Base-by-base conservation (phyloP, 75 land plant species). In the Sequoiadendron giganteum region DNA sequence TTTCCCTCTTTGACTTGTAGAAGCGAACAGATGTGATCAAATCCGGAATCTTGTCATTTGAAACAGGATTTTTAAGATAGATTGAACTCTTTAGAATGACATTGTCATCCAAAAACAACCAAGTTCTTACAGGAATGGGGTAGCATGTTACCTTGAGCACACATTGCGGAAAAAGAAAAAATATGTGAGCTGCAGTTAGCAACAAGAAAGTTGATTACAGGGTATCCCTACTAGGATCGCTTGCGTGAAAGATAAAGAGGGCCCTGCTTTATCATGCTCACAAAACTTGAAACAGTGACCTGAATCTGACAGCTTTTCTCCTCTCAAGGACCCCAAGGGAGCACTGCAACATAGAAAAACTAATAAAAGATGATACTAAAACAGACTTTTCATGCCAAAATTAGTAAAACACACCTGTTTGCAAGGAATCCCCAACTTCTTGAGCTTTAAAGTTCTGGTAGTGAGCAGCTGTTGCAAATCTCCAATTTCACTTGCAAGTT, bases 381-480 rank as follows among this genome's bases (percentile, higher is more conserved):
- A 5, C 45, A 79, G 45, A 25, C 13, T 19, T 39, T 87, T 16
- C 36, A 54, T 30, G 83, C 39, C 3, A 87, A n/a, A 75, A 75
- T 32, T 10, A 34, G 30, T 10, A 75, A 75, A 19, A 30, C 86
- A 56, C 86, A 95, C 96, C 81, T 95, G 95, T 91, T 95, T 93
- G 94, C 95, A 95, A 47, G 96, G 97, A 61, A 96, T 91, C 21
- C 94, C 95, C 48, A 96, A 82, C 88, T 95, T 92, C 91, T 95
- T 96, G 83, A 96, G 94, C 89, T 86, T 91, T 39, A 95, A 88
- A 11, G 93, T 93, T 76, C 97, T 90, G 28, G 93, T 94, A 43
- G 87, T 93, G 32, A 96, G 96, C 52, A 96, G 92, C 89, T 92
- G 91, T 87, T 94, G 88, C 68, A 96, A 88, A 86, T 92, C 94